Evolutionary conservation across 208 protist species (phyloP).

Genomic region (Leptomonas pyrrhocoris): DNA sequence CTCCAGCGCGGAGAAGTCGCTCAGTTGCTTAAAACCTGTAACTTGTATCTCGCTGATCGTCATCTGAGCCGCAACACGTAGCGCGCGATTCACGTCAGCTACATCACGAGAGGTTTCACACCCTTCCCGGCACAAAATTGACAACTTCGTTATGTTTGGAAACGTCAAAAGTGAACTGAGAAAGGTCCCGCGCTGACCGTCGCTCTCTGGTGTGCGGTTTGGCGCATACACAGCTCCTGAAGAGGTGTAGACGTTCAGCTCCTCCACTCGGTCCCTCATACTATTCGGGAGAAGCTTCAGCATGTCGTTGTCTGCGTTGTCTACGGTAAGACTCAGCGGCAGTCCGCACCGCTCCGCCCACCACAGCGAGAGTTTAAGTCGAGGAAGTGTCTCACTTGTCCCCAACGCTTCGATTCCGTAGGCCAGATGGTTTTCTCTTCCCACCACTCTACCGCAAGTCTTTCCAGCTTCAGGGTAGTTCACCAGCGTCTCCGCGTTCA

Average conservation of each 20-base stretch:
- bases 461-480: too few species aligned
- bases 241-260: neutral
- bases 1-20: neutral
- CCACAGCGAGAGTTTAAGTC: neutral
- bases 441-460: too few species aligned
- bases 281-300: neutral
- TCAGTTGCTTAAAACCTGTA: neutral
- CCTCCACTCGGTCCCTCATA: neutral
- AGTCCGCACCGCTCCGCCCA: neutral
- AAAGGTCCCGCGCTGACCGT: neutral
- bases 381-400: too few species aligned
- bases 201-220: neutral
- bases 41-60: neutral
- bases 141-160: neutral
- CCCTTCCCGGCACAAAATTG: neutral
- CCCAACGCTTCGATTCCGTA: too few species aligned
- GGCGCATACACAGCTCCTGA: too few species aligned
- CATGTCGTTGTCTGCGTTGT: neutral
- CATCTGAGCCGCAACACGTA: neutral
- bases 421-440: too few species aligned
- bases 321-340: neutral
- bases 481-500: too few species aligned
- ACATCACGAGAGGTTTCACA: too few species aligned
- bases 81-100: neutral
- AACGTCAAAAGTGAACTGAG: neutral